These are phyloP conservation scores for Rhodosporidiobolus odoratus DNA, from an alignment of 768 basidiomycete species.

Conservation along the genomic window DNA sequence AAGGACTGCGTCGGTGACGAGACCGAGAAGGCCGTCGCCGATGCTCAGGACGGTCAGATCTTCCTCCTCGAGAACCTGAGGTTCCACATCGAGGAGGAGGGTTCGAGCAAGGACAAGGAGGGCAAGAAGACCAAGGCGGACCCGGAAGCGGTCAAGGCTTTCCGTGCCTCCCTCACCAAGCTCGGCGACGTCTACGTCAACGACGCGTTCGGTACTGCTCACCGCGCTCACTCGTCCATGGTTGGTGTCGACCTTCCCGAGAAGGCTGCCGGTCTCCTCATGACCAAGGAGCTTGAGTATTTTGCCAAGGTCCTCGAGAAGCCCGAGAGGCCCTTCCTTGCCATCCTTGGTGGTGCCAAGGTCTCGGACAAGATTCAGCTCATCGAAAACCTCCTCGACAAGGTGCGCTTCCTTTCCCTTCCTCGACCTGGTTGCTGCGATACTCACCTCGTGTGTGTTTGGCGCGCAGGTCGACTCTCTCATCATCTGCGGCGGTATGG, in stretches of 20 bases:
- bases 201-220: conserved; percentile 97
- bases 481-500: conserved; percentile 97
- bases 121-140: conserved; percentile 94
- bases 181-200: conserved; percentile 97
- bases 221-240: conserved; percentile 98
- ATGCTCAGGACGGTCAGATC: conserved; percentile 57
- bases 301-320: conserved; percentile 95
- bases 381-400: conserved; percentile 98
- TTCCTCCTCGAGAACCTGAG: conserved; percentile 95
- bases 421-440: background rate
- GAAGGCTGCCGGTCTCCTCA: conserved; percentile 88
- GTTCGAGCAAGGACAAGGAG: conserved; percentile 84
- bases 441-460: conserved; percentile 11
- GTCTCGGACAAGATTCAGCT: conserved; percentile 98
- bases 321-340: conserved; percentile 92
- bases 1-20: conserved; percentile 78
- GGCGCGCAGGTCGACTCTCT: conserved; percentile 73
- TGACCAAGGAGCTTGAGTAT: conserved; percentile 98
- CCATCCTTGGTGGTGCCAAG: conserved; percentile 96
- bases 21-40: conserved; percentile 69
- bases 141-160: conserved; percentile 67
- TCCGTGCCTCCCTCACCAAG: conserved; percentile 77
- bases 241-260: conserved; percentile 89
- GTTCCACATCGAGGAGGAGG: conserved; percentile 98
- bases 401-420: conserved; percentile 54